Evolutionary conservation across 768 basidiomycete genomes (phyloP), one percentile per base, ranked within the genome.

Genomic region (Hericium coralloides): DNA sequence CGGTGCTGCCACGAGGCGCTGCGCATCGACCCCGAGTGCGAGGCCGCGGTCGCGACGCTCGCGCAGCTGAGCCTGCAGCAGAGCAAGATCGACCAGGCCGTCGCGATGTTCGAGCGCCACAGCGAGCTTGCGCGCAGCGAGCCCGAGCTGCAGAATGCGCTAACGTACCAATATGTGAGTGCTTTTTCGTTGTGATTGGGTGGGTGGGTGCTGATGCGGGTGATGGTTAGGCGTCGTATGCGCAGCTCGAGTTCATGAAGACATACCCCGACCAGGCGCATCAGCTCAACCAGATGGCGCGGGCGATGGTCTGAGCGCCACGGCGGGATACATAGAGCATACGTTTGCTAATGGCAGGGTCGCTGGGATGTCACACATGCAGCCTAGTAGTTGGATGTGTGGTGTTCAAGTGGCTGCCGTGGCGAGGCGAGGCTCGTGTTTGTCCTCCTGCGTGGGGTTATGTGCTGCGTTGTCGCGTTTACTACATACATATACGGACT

Each of bases 31-130:
- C 77, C 89, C 12, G 93, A 94, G 62, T 98, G 95, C 71, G 97
- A 99, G 68, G 92, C 95, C 12, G 97, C 95, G 0, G 87, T 98
- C 4, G 92, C 93, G 17, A 98, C 95, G 1, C 82, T 98, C 26
- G 95, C 95, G 3, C 97, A 99, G 70, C 78, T 99, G 20, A 83
- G 81, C 58, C 70, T 98, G 60, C 95, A 98, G 71, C 92, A 95
- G 72, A 84, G 86, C 66, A 89, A 89, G 73, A 84, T 97, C 58
- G 83, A 88, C 41, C 79, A 84, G 58, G 97, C 95, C 2, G 82
- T 93, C 58, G 79, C 83, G 65, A 84, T 92, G 83, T 97, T 99
- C 64, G 80, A 83, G 68, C 79, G 81, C 67, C 89, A 92, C 68
- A 83, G 84, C 0, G 82, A 91, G 67, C 78, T 98, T 59, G 92